A percentile compares a stretch with the other conserved stretches of the same genome.
Evolutionary conservation across 1,139 yeast species (phyloP).

Genomic region (Yamadazyma pseudoaaseri): DNA sequence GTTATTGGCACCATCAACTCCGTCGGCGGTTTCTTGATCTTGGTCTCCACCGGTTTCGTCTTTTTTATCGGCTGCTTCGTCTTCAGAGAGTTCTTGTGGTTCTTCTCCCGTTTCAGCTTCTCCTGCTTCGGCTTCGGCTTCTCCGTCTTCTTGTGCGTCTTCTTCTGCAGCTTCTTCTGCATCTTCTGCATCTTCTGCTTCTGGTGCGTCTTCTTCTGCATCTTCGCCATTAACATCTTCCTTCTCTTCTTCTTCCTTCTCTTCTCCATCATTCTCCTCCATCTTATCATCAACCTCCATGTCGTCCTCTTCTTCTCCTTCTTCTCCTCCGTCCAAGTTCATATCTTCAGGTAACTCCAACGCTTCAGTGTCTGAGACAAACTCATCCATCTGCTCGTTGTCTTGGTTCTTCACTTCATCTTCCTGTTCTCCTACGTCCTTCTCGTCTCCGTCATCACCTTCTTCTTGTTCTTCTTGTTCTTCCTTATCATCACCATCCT

Average conservation of each 20-base stretch:
- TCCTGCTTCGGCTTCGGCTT: constrained; percentile 24
- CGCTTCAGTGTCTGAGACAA: constrained; percentile 78
- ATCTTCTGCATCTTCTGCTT: constrained; percentile 22
- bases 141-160: constrained; percentile 20
- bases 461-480: constrained; percentile 42
- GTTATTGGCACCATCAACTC: constrained; percentile 51
- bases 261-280: constrained; percentile 19
- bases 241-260: constrained; percentile 19
- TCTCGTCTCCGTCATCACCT: constrained; percentile 50
- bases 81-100: constrained; percentile 10
- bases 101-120: constrained; percentile 17
- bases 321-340: constrained; percentile 70
- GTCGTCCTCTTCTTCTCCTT: constrained; percentile 46
- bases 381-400: constrained; percentile 64
- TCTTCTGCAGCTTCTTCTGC: constrained; percentile 22
- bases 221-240: constrained; percentile 21
- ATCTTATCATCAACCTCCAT: constrained; percentile 18
- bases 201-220: constrained; percentile 19
- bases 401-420: constrained; percentile 76
- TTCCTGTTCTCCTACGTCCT: constrained; percentile 76
- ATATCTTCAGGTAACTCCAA: constrained; percentile 85
- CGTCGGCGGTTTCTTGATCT: constrained; percentile 29
- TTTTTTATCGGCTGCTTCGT: constrained; percentile 16
- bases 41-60: constrained; percentile 17
- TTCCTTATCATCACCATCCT: constrained; percentile 31